Percentiles rank a stretch among this genome's conserved stretches.
Evolutionary conservation across 2,329 filamentous ascomycete species (phyloP).

Genomic region (Penicillium sp.): DNA sequence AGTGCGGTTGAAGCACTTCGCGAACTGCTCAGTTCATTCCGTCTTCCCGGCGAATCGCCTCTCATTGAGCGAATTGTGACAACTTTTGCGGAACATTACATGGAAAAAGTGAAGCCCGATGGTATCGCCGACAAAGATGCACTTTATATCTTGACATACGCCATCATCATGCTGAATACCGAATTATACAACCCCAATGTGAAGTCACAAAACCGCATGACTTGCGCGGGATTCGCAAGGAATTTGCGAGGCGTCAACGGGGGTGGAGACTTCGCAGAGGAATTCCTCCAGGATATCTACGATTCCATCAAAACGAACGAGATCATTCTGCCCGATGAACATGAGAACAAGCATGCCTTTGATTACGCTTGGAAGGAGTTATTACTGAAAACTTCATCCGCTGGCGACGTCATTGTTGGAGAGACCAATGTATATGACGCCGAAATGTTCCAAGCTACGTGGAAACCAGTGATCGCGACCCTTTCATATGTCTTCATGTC

Average conservation of each 20-base stretch:
- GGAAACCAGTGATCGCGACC: conserved; percentile 91
- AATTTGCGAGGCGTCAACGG: conserved; percentile 90
- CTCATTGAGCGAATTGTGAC: conserved; percentile 91
- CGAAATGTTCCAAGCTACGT: conserved; percentile 95
- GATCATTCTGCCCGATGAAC: conserved; percentile 94
- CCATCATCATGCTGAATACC: conserved; percentile 95
- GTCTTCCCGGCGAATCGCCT: conserved; percentile 85
- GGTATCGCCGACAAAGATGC: conserved; percentile 81
- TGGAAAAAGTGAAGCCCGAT: conserved; percentile 63
- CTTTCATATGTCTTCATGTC: conserved; percentile 99
- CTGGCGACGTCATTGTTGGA: conserved; percentile 70
- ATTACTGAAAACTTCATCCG: conserved; percentile 73
- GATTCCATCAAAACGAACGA: conserved; percentile 89
- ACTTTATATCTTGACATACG: conserved; percentile 86
- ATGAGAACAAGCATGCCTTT: conserved; percentile 93
- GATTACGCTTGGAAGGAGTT: conserved; percentile 98
- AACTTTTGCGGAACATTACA: conserved; percentile 82
- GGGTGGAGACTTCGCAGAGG: conserved; percentile 74
- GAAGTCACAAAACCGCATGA: conserved; percentile 73
- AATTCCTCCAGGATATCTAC: conserved; percentile 82
- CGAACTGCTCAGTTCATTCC: conserved; percentile 83
- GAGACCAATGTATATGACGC: conserved; percentile 94
- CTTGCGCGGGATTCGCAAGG: conserved; percentile 71
- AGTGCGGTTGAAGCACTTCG: conserved; percentile 87
- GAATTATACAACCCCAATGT: conserved; percentile 95